Base-by-base conservation (phyloP, 129 eudicot species). In the Pseudognaphalium luteoalbum region DNA sequence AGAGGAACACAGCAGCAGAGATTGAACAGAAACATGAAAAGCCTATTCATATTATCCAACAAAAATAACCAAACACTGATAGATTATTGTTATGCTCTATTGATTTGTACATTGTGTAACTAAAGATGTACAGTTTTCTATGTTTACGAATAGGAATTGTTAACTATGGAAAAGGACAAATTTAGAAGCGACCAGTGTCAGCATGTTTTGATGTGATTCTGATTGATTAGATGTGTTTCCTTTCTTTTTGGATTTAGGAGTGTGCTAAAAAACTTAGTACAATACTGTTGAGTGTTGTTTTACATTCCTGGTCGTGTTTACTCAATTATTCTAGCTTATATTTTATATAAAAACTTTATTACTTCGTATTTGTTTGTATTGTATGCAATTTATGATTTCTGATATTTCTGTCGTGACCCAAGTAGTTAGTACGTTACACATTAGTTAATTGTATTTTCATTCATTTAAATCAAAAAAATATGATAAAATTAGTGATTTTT, bases 61-160 rank as follows among this genome's bases (percentile, higher is more conserved):
- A 0, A 64, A 30, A 64, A 29, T 64, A 32, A 5, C 42, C 69
- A 64, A 37, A 64, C 69, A 64, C 10, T n/a, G 42, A 16, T 14
- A 33, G 16, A 28, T 14, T 16, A n/a, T n/a, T n/a, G n/a, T n/a
- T n/a, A 64, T 14, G 44, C 44, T 64, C 3, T 29, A 64, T 30
- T 32, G 42, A 64, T 21, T 60, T 64, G 44, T 64, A 15, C 69
- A 64, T 64, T 64, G 42, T 64, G 44, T 30, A 64, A 64, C 2
- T 33, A 15, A 29, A 32, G 3, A 6, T 30, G 39, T 64, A 64
- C 69, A 29, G 42, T 30, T 12, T 30, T 64, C 69, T 15, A 16
- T 29, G 69, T 64, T 64, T 5, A 10, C 41, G 20, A 4, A 64
- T 29, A 10, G 68, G 20, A 4, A 64, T 29, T 32, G 7, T 64